phyloP scores from a whole-genome alignment of 306 rosid genomes.

The Cicer arietinum region DNA sequence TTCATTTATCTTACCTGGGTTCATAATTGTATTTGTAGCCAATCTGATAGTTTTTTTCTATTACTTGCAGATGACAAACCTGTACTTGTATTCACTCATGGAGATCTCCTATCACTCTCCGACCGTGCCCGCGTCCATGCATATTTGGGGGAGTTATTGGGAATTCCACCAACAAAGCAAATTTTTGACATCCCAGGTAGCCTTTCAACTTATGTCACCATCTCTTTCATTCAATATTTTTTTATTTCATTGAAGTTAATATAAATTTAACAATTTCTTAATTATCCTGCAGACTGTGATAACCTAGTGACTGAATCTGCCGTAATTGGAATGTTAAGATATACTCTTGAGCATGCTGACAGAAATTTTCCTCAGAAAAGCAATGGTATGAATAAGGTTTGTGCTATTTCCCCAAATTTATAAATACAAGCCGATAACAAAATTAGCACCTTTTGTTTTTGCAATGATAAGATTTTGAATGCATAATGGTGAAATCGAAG shows the following conservation, averaged over 20 bases:
- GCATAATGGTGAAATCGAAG: too few species aligned
- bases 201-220: constrained; percentile 24
- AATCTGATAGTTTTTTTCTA: constrained; percentile 21
- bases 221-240: constrained; percentile 9
- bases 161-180: constrained; percentile 75
- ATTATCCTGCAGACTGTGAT: constrained; percentile 58
- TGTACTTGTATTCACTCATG: constrained; percentile 76
- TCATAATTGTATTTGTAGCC: not conserved
- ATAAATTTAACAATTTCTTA: constrained; percentile 2
- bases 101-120: constrained; percentile 75
- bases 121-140: constrained; percentile 68
- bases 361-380: constrained; percentile 62
- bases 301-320: constrained; percentile 60
- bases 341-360: constrained; percentile 84
- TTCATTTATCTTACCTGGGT: not conserved
- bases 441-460: too few species aligned
- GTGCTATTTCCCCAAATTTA: constrained; percentile 35
- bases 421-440: constrained; percentile 8
- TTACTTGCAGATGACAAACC: constrained; percentile 82
- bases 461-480: too few species aligned
- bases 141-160: constrained; percentile 71
- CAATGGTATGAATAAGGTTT: constrained; percentile 54
- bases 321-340: constrained; percentile 65
- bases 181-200: constrained; percentile 91
- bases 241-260: not conserved